A percentile compares a stretch with the other conserved stretches of the same genome.
Conservation (phyloP, 768 basidiomycete species). For the Rhodotorula graminis region DNA sequence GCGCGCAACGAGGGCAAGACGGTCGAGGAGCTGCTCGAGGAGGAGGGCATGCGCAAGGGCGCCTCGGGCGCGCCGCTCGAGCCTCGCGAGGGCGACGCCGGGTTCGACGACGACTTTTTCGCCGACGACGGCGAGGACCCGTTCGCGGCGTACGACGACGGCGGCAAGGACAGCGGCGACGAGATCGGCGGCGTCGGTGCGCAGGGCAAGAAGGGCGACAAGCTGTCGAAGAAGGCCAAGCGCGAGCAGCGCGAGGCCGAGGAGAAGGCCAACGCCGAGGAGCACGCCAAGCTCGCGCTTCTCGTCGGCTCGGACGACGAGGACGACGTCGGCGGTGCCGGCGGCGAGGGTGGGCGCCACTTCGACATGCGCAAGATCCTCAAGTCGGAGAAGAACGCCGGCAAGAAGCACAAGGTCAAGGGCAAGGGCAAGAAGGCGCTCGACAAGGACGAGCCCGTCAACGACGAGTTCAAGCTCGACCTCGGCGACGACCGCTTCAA, state of each 20-base stretch:
- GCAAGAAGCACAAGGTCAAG: constrained; percentile 45
- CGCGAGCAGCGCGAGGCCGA: constrained; percentile 36
- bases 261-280: constrained; percentile 25
- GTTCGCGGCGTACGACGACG: constrained; percentile 34
- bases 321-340: constrained; percentile 49
- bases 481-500: constrained; percentile 83
- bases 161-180: constrained; percentile 37
- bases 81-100: constrained; percentile 26
- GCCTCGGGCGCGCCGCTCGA: constrained; percentile 23
- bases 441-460: constrained; percentile 54
- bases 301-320: constrained; percentile 56
- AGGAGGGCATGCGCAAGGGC: constrained; percentile 14
- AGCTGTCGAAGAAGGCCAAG: constrained; percentile 35
- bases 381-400: constrained; percentile 70
- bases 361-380: constrained; percentile 87
- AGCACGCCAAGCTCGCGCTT: constrained; percentile 37
- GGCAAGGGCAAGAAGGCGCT: constrained; percentile 48
- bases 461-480: constrained; percentile 76
- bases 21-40: constrained; percentile 41
- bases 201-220: constrained; percentile 39
- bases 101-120: constrained; percentile 72
- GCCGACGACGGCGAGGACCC: constrained; percentile 47
- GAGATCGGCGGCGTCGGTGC: constrained; percentile 29
- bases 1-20: constrained; percentile 44
- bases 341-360: constrained; percentile 59